These are phyloP conservation scores for Rosellinia necatrix DNA, from an alignment of 2,329 filamentous ascomycete species.

Conservation along the genomic window DNA sequence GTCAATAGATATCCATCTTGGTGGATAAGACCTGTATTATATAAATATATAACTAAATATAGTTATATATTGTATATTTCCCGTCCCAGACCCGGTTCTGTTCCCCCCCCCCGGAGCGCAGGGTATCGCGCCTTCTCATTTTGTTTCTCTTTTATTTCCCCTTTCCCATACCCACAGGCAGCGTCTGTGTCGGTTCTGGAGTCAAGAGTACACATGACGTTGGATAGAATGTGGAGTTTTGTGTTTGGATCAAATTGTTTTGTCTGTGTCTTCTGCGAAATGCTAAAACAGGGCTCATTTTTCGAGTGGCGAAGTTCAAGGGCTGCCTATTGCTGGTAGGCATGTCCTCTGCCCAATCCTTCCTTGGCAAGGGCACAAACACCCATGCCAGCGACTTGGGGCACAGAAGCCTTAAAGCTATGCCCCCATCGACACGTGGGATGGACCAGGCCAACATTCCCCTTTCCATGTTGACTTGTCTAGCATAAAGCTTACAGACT, in stretches of 20 bases:
- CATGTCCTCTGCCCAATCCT: conserved; percentile 16
- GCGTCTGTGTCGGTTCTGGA: not conserved
- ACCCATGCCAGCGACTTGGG: conserved; percentile 10
- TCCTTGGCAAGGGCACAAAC: conserved; percentile 9
- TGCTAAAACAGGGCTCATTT: conserved; percentile 23
- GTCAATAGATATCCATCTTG: not conserved
- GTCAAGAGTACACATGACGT: not conserved
- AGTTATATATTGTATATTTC: too few relatives aligned
- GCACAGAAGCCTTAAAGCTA: conserved; percentile 5
- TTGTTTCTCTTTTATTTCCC: too few relatives aligned
- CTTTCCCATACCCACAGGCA: not conserved
- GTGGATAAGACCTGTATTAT: not conserved
- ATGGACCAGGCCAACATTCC: conserved; percentile 3
- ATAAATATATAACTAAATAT: not conserved
- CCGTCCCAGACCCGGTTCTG: too few relatives aligned
- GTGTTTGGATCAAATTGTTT: conserved; percentile 23
- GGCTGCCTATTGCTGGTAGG: conserved; percentile 9
- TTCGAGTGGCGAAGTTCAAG: conserved; percentile 10
- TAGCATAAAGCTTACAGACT: conserved; percentile 15
- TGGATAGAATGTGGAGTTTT: conserved; percentile 2
- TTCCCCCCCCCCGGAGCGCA: too few relatives aligned
- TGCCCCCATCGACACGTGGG: conserved; percentile 15
- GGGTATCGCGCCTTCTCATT: too few relatives aligned
- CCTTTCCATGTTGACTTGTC: conserved; percentile 2
- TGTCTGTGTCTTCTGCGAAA: conserved; percentile 19